Evolutionary conservation across 768 basidiomycete genomes (phyloP), one percentile per base, ranked within the genome.

Genomic region (Pisolithus orientalis): DNA sequence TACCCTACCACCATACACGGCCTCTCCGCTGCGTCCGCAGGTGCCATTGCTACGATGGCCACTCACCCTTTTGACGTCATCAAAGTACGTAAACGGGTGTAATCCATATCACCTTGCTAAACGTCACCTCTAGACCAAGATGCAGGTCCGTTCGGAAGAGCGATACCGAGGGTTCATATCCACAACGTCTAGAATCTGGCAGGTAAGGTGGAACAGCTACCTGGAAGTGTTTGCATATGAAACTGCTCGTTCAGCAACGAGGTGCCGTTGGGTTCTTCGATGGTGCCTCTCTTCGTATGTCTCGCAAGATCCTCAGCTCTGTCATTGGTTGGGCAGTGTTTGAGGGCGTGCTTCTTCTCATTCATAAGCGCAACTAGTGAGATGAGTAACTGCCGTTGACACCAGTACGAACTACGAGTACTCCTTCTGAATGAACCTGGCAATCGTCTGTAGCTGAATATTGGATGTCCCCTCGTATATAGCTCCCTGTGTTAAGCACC

Each of bases 381-480:
- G 13, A 25, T 43, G 42, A 27, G 17, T 27, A 43, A 29, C 9
- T 32, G 34, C 21, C 7, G 4, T 16, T 21, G 28, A 43, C 7
- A 8, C 34, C 2, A 10, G 37, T 45, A 21, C 28, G 16, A 47
- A 53, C 56, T 65, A 88, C 62, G 88, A 85, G 60, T 91, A 83
- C 63, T 92, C 78, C 70, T 90, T 90, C 68, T 93, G 88, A 51
- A 95, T 80, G 56, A 87, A 83, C 71, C 87, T 95, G 5, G 94
- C 90, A 61, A 99, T 96, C 0, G 96, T 99, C 70, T 94, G 86
- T 32, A 97, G 74, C 67, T 98, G 96, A 53, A 99, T 98, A 67
- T 98, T 99, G n/a, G 88, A 92, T 42, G 95, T 97, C 38, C 95
- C 93, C 63, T 94, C 91, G 60, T 93, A 93, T 49, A 93, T 92